Evolutionary conservation across 768 basidiomycete genomes (phyloP).

Genomic region (Kwoniella botswanensis): DNA sequence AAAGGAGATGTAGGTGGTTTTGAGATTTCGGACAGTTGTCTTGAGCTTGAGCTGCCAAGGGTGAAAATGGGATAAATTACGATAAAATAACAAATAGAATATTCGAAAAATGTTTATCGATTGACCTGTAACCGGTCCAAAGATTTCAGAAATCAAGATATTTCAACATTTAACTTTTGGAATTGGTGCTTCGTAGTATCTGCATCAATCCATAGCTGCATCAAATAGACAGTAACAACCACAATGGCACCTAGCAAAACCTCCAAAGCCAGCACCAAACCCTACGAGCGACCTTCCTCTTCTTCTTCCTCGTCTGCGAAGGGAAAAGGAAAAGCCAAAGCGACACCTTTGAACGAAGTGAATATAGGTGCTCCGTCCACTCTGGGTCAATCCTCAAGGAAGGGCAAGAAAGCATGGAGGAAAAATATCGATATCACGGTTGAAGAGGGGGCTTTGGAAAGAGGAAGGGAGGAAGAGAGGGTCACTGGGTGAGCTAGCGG

Average conservation of each 20-base stretch:
- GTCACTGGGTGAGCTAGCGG: constrained; percentile 69
- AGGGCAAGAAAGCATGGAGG: constrained; percentile 91
- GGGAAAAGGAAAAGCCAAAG: constrained; percentile 25
- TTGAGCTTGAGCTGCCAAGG: no score
- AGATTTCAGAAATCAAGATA: no score
- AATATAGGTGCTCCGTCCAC: constrained; percentile 58
- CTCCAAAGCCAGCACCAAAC: constrained; percentile 8
- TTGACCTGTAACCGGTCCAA: background rate
- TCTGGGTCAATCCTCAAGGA: constrained; percentile 71
- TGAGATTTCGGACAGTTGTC: constrained; percentile 5
- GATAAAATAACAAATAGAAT: constrained; percentile 4
- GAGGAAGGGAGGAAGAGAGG: constrained; percentile 77
- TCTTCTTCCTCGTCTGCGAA: constrained; percentile 3
- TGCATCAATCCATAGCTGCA: no score
- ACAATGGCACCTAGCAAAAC: constrained; percentile 10
- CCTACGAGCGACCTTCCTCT: constrained; percentile 20
- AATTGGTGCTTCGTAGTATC: no score
- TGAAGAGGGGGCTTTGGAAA: constrained; percentile 77
- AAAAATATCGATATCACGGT: constrained; percentile 87
- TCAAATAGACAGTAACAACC: no score
- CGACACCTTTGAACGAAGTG: constrained; percentile 13
- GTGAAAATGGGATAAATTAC: constrained; percentile 31
- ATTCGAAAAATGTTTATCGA: constrained; percentile 19
- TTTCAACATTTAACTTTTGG: no score
- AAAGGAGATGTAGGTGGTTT: no score